Evolutionary conservation across 306 rosid genomes (phyloP), one percentile per base, ranked within the genome.

Genomic region (Potentilla sterilis): DNA sequence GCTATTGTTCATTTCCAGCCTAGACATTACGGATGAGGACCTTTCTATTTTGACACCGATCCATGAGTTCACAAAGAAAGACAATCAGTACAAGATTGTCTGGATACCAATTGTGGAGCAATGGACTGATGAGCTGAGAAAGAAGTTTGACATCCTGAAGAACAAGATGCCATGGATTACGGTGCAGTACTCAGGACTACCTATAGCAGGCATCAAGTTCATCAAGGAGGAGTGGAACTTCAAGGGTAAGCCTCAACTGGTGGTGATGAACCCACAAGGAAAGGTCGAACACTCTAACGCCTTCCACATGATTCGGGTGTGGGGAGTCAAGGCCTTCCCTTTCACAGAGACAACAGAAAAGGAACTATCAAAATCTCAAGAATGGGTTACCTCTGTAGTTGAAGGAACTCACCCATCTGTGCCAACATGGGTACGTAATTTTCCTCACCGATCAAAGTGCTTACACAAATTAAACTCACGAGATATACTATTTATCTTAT

Each of bases 51-150:
- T 92, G 6, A 61, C 49, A 32, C 73, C 83, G 18, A 62, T 90
- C 18, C 66, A 90, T 49, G 89, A 88, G 4, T 9, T 19, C 2
- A 84, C 77, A 4, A 87, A 79, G 77, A 74, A 19, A 47, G 73
- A 58, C 1, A 16, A 43, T 12, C 49, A 74, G 3, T 73, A 85
- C 35, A 85, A 81, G 73, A 90, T 92, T 52, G 84, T 92, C 9
- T 92, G 97, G 94, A 24, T 89, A 61, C 92, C 92, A 0, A 67
- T 84, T 12, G 90, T 87, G 59, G 92, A 84, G 55, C 63, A 85
- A 28, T 84, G 93, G 91, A 82, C 38, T 0, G 84, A 86, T 2
- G 75, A 76, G 1, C 9, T 73, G 46, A 69, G 34, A 13, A 87
- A 82, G 84, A 88, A 80, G 83, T 92, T 85, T 13, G 93, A 92